phyloP scores from a whole-genome alignment of 2,329 filamentous ascomycete species.

The Penicillium brevicompactum region DNA sequence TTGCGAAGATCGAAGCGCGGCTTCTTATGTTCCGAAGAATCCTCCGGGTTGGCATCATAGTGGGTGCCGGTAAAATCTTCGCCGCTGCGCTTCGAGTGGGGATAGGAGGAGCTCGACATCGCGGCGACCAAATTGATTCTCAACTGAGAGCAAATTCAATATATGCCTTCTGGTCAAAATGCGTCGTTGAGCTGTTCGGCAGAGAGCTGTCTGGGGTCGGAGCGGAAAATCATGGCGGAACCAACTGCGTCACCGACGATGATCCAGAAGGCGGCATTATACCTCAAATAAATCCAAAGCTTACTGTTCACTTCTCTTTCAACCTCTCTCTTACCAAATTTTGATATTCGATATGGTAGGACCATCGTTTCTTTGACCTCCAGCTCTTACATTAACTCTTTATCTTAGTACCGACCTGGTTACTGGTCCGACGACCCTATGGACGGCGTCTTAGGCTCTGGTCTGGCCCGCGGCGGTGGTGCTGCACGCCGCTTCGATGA shows the following conservation, averaged over 20 bases:
- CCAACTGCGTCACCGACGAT: conserved; percentile 39
- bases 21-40: conserved; percentile 65
- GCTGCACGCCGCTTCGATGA: conserved; percentile 85
- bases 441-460: conserved; percentile 56
- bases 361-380: neutral
- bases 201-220: conserved; percentile 35
- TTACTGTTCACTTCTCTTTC: neutral
- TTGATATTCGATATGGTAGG: conserved; percentile 28
- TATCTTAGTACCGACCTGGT: conserved; percentile 45
- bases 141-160: neutral
- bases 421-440: conserved; percentile 58
- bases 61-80: conserved; percentile 79
- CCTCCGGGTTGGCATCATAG: conserved; percentile 54
- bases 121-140: neutral
- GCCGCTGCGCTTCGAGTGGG: conserved; percentile 78
- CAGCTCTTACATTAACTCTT: conserved; percentile 15
- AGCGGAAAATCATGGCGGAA: conserved; percentile 43
- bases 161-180: neutral
- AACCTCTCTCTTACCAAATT: conserved; percentile 7
- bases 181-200: no score
- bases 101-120: conserved; percentile 65
- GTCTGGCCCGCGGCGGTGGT: conserved; percentile 54
- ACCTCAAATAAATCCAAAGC: conserved; percentile 1
- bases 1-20: conserved; percentile 94
- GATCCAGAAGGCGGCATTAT: conserved; percentile 19